Base-by-base conservation (phyloP, 2,329 filamentous ascomycete genomes). In the Ceratocystis harringtonii region DNA sequence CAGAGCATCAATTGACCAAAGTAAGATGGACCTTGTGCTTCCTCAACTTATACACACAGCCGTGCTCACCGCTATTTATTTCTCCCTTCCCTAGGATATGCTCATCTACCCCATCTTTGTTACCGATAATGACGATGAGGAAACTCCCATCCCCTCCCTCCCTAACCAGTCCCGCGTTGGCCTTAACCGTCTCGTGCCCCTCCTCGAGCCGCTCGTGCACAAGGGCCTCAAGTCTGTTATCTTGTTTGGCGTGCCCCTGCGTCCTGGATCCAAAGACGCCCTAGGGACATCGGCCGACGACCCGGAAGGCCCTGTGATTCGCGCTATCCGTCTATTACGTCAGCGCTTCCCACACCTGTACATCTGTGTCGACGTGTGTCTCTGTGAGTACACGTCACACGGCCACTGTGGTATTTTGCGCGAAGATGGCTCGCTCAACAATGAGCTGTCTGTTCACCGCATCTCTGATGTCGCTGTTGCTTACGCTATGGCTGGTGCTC, bases 361-460 rank as follows among this genome's bases (percentile, higher is more conserved):
- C 78, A 90, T 99, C 71, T 86, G 88, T 70, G 85, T 87, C 68
- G 94, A 99, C 74, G 94, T 99, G 67, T 97, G 94, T 73, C 86
- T 99, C 6, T 99, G 94, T 82, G 94, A 99, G 77, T 99, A 99
- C 78, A 99, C 94, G 0, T 94, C 89, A 5, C 94, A 99, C 75
- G 94, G 94, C 57, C 94, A 99, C 79, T 99, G 94, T 74, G 94
- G 94, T 64, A 96, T 99, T 71, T 81, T 99, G 58, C 85, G 91
- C 66, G 91, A 96, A 70, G 94, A 99, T 73, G 91, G 91, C 68
- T 88, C 85, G 68, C 81, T 99, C 68, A 96, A 97, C 81, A 97
- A 99, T 74, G 84, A 87, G 69, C 83, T 95, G 60, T 96, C 91
- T 2, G 91, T 97, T 7, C 92, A 97, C 73, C 87, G 94, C 68